Conservation (phyloP, 1,284 basidiomycete genomes). For the Sanghuangporus weigelae region DNA sequence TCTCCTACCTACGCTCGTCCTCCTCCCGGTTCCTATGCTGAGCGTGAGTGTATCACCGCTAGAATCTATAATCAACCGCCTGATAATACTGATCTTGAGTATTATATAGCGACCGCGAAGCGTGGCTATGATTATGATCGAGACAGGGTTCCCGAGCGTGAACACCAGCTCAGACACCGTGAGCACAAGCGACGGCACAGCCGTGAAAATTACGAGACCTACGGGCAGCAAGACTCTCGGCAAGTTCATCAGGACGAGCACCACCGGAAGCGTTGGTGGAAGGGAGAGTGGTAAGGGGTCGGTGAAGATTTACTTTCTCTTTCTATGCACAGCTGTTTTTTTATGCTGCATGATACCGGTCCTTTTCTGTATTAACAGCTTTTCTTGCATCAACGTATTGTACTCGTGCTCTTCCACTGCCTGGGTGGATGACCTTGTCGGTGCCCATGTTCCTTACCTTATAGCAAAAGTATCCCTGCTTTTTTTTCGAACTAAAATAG, state of each 20-base stretch:
- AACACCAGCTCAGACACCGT: background rate
- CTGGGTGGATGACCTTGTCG: background rate
- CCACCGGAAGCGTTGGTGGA: conserved; percentile 14
- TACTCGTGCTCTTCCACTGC: background rate
- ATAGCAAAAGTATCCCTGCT: too few species aligned
- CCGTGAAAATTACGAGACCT: background rate
- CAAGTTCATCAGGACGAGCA: background rate
- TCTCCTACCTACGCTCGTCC: background rate
- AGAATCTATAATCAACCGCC: background rate
- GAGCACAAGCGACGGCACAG: background rate
- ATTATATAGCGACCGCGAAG: conserved; percentile 2
- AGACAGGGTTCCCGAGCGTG: conserved; percentile 8
- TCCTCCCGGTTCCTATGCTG: background rate
- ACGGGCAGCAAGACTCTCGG: conserved; percentile 1
- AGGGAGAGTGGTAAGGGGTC: conserved; percentile 3
- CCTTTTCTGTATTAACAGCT: background rate
- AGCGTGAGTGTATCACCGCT: background rate
- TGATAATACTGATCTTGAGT: background rate
- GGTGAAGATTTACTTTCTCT: background rate
- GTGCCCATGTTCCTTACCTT: background rate
- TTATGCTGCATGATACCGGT: background rate
- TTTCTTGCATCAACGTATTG: background rate
- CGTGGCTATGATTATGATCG: conserved; percentile 2
- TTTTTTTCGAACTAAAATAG: too few species aligned
- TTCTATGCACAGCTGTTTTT: background rate